Evolutionary conservation across 2,329 filamentous ascomycete genomes (phyloP), one percentile per base, ranked within the genome.

Genomic region (Aspergillus melleus): DNA sequence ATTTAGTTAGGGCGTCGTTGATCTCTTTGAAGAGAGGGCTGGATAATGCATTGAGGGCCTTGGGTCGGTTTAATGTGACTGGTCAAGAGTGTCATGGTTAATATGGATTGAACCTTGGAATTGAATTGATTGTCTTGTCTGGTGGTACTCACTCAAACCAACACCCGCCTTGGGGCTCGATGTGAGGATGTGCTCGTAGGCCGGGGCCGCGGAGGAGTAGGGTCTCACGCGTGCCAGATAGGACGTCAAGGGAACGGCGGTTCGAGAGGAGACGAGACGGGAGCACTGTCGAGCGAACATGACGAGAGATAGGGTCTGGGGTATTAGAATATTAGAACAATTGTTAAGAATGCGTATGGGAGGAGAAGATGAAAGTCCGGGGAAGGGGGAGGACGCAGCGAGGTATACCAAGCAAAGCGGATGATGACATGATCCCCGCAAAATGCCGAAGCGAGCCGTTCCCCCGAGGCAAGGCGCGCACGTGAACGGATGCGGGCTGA

Each of bases 51-150:
- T 99, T 99, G 72, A 96, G 88, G 49, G 94, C 92, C 83, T 96
- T 96, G 64, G 95, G 95, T 49, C 95, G 90, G 84, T 96, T 92
- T 66, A 99, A 83, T 14, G 92, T 95, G 72, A 98, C 94, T 97
- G 29, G 56, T 61, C 2, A 56, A 36, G 12, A 20, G 5, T 32
- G 1, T 2, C 19, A 12, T 26, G 22, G 19, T 42, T 39, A 22
- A 2, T 19, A 44, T 22, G 39, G 11, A 36, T 49, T 55, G 6
- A 6, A 14, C 36, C 19, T 19, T 14, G 5, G 56, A 6, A 36
- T n/a, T 8, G 22, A 16, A 9, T 26, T 6, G 30, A 9, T 20
- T 49, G 16, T 1, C 4, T 12, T 50, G 29, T 29, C 19, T n/a
- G 4, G 3, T 9, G 47, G 22, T 6, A 59, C 80, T 64, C 83